Conservation (phyloP, 2,329 filamentous ascomycete species). For the Sporothrix inflata region DNA sequence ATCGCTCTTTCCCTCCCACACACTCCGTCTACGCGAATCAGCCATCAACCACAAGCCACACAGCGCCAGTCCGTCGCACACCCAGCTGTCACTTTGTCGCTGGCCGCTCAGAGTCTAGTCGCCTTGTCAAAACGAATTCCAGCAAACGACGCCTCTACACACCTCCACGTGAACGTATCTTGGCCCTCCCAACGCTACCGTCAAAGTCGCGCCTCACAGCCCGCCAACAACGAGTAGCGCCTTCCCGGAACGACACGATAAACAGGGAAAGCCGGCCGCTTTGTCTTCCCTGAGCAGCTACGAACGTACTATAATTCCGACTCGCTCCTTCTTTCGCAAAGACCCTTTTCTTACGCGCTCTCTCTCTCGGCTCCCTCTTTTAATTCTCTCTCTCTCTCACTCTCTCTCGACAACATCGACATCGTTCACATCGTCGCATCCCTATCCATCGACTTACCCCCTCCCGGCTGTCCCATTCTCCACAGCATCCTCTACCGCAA, state of each 20-base stretch:
- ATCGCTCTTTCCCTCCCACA: not conserved
- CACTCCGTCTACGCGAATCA: not conserved
- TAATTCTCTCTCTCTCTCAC: not conserved
- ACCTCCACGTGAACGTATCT: conserved; percentile 26
- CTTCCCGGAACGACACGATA: conserved; percentile 20
- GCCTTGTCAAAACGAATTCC: conserved; percentile 9
- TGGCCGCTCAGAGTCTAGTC: not conserved
- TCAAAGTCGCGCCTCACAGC: not conserved
- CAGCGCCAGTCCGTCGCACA: not conserved
- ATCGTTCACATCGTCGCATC: not conserved
- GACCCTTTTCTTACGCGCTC: not conserved
- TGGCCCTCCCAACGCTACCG: not conserved
- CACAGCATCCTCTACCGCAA: not conserved
- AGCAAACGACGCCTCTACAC: conserved; percentile 26
- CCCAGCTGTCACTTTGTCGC: not conserved
- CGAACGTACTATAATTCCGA: not conserved
- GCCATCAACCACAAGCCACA: not conserved
- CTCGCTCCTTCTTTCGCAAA: conserved; percentile 9
- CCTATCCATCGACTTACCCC: not conserved
- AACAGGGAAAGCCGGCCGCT: conserved; percentile 19
- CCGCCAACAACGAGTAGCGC: conserved; percentile 21
- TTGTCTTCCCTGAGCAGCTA: conserved; percentile 1
- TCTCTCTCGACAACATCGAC: not conserved
- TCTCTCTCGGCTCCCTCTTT: not conserved
- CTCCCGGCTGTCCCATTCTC: not conserved